Conservation (phyloP, 164 flowering plant genomes). For the Annona squamosa region DNA sequence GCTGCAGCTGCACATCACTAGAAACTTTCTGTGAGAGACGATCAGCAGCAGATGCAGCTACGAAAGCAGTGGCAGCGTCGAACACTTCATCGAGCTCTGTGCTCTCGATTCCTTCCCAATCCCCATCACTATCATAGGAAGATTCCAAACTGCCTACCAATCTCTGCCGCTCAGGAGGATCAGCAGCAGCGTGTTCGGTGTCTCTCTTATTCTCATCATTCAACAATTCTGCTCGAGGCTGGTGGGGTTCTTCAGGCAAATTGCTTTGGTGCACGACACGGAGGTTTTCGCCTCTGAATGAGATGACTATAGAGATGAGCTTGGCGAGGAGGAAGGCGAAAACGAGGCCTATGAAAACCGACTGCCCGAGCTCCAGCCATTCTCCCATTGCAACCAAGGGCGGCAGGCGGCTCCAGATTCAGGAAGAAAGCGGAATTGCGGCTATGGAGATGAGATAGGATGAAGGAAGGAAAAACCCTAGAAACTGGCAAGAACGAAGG, state of each 20-base stretch:
- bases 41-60: constrained; percentile 84
- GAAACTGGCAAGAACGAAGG: not conserved
- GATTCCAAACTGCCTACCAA: constrained; percentile 8
- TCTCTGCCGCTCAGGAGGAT: constrained; percentile 26
- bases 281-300: constrained; percentile 66
- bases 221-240: constrained; percentile 2
- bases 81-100: constrained; percentile 88
- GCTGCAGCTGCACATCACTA: constrained; percentile 70
- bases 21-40: constrained; percentile 61
- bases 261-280: constrained; percentile 16
- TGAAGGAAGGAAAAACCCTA: constrained; percentile 9
- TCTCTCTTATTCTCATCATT: not conserved
- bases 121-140: constrained; percentile 49
- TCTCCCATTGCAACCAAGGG: constrained; percentile 32
- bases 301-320: constrained; percentile 62
- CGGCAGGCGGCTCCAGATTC: no score
- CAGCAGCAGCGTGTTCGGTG: not conserved
- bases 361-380: constrained; percentile 65
- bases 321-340: constrained; percentile 86
- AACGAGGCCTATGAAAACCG: constrained; percentile 61
- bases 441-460: not conserved
- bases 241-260: constrained; percentile 20
- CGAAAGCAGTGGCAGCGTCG: constrained; percentile 92
- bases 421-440: not conserved
- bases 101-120: constrained; percentile 98